These are phyloP conservation scores for Margaritispora aquatica DNA, from an alignment of 495 filamentous ascomycete genomes.

Conservation along the genomic window DNA sequence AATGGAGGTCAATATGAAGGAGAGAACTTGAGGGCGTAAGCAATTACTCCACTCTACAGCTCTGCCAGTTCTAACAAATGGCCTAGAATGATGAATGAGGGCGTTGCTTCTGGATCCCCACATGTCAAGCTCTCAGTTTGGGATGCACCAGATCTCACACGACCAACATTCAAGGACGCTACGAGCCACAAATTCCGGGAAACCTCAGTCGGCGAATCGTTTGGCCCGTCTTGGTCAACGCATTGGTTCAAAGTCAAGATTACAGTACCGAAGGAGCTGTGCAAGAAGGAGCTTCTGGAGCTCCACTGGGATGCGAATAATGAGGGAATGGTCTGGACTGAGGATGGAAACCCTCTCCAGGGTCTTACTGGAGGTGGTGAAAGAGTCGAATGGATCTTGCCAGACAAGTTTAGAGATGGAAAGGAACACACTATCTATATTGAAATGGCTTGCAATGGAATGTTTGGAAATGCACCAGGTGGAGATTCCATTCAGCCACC, in stretches of 20 bases:
- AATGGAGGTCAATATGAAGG: slow-evolving; percentile 71
- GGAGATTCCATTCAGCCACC: slow-evolving; percentile 89
- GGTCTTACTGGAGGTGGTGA: slow-evolving; percentile 91
- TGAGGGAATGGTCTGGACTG: slow-evolving; percentile 85
- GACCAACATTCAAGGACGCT: slow-evolving; percentile 88
- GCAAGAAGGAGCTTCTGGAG: slow-evolving; percentile 70
- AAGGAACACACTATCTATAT: slow-evolving; percentile 86
- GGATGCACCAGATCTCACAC: slow-evolving; percentile 67
- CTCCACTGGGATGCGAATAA: slow-evolving; percentile 94
- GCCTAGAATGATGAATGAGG: slow-evolving; percentile 68
- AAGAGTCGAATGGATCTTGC: slow-evolving; percentile 83
- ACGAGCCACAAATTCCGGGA: slow-evolving; percentile 69
- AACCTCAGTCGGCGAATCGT: slow-evolving; percentile 69
- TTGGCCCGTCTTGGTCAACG: slow-evolving; percentile 97
- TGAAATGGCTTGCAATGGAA: slow-evolving; percentile 97
- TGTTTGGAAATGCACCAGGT: slow-evolving; percentile 89
- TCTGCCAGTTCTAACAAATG: slow-evolving; percentile 2
- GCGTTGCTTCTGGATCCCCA: slow-evolving; percentile 58
- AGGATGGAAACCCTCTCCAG: slow-evolving; percentile 83
- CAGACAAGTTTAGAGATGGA: slow-evolving; percentile 71
- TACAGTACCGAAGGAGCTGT: slow-evolving; percentile 65
- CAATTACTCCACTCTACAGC: not conserved
- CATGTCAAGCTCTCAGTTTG: slow-evolving; percentile 85
- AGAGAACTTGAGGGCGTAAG: slow-evolving; percentile 64
- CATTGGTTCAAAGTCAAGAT: slow-evolving; percentile 90